Evolutionary conservation across 257 asterid genomes (phyloP).

Genomic region (Gentiana dahurica): DNA sequence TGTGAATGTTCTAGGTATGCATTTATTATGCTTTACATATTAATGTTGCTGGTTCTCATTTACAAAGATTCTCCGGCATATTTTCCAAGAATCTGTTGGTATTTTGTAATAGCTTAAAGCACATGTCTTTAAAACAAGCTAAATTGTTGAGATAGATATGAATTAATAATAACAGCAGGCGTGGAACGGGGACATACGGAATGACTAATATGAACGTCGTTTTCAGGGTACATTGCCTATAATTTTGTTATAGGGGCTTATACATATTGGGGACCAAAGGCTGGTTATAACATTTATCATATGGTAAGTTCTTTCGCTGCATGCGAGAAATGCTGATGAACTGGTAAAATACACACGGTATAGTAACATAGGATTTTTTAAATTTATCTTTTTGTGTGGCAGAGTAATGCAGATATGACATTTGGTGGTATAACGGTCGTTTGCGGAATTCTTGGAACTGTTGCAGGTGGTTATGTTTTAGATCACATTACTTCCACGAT

Average conservation of each 20-base stretch:
- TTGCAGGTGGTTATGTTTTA: slow-evolving; percentile 69
- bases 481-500: slow-evolving; percentile 64
- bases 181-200: no score
- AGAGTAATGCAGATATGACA: slow-evolving; percentile 74
- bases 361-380: not conserved
- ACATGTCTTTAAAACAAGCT: no score
- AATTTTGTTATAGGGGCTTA: slow-evolving; percentile 93
- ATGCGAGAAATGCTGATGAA: no score
- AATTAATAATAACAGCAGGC: no score
- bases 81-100: not conserved
- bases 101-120: no score
- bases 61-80: not conserved
- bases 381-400: slow-evolving; percentile 11
- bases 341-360: not conserved
- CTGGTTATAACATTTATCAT: slow-evolving; percentile 77
- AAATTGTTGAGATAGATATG: no score
- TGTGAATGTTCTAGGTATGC: slow-evolving; percentile 79
- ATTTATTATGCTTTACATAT: slow-evolving; percentile 14
- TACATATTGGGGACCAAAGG: slow-evolving; percentile 98
- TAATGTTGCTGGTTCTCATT: not conserved
- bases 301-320: slow-evolving; percentile 40
- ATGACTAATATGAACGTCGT: slow-evolving; percentile 7
- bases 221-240: slow-evolving; percentile 74
- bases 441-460: slow-evolving; percentile 72
- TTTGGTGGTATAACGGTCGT: slow-evolving; percentile 79